A percentile compares a stretch with the other conserved stretches of the same genome.
These are phyloP conservation scores for Colletotrichum tropicicola DNA, from an alignment of 2,329 filamentous ascomycete species.

Conservation along the genomic window DNA sequence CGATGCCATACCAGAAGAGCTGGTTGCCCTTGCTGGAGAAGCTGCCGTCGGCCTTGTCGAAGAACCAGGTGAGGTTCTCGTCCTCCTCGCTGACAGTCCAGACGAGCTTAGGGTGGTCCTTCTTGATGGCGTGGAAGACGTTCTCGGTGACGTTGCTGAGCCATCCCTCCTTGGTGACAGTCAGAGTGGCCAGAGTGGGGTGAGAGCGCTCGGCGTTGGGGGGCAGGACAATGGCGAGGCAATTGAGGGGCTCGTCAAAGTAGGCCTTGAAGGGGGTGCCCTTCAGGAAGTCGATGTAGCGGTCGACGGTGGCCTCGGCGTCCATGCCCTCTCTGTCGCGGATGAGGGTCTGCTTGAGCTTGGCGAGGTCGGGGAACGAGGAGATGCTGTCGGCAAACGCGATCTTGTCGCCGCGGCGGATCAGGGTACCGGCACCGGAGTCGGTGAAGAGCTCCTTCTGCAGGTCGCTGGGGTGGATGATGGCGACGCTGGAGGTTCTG, in stretches of 20 bases:
- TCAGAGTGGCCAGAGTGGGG: constrained; percentile 88
- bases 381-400: constrained; percentile 75
- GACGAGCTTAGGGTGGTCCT: constrained; percentile 88
- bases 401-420: constrained; percentile 91
- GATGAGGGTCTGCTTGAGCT: constrained; percentile 84
- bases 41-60: constrained; percentile 94
- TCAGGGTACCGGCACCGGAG: constrained; percentile 91
- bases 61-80: constrained; percentile 98
- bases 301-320: constrained; percentile 83
- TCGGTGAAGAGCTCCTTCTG: constrained; percentile 98
- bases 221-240: constrained; percentile 87
- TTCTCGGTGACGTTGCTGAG: constrained; percentile 95
- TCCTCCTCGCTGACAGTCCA: constrained; percentile 98
- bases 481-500: constrained; percentile 92
- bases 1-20: constrained; percentile 95
- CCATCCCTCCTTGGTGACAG: constrained; percentile 94
- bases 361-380: constrained; percentile 79
- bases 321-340: constrained; percentile 85
- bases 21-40: constrained; percentile 86
- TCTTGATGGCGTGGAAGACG: constrained; percentile 91
- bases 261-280: constrained; percentile 88
- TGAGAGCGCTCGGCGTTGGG: constrained; percentile 71
- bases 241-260: constrained; percentile 94
- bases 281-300: constrained; percentile 83
- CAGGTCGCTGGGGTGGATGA: constrained; percentile 94